Evolutionary conservation across 345 rosid genomes (phyloP), one percentile per base, ranked within the genome.

Genomic region (Toxicodendron radicans): DNA sequence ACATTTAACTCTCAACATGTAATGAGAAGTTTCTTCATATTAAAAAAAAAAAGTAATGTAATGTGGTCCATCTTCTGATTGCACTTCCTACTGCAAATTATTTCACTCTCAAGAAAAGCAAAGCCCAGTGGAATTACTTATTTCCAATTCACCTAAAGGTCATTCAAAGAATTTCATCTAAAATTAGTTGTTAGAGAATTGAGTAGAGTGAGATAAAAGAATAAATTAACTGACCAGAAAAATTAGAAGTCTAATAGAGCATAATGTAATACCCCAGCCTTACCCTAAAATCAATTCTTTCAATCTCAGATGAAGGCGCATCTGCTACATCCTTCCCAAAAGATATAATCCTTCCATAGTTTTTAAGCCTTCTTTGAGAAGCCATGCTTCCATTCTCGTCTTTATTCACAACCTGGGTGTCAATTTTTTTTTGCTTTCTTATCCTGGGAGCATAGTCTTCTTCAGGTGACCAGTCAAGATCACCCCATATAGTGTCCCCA

Each of bases 401-500:
- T 70, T 83, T 76, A 18, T 33, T 70, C 9, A 49, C 68, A 11
- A 63, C 33, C 33, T 74, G 76, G 21, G 91, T 77, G 45, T 75
- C 88, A 67, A 88, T 87, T 76, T 27, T 84, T 69, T 30, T 82
- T 77, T 82, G 85, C 78, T 78, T 80, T 62, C 70, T 87, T 78
- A 72, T 85, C 46, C 64, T 61, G 67, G 88, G 88, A 30, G 35
- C 20, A 79, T 83, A 84, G 63, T 81, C 89, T 73, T 89, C 91
- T 84, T 95, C 99, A 1, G 98, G 98, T 9, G 99, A 83, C 98
- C 98, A 88, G 68, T 93, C 95, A 73, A 91, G 86, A 84, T 83
- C 92, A 70, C 99, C 99, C 99, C 99, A 95, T 64, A 95, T 88
- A 23, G 91, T 91, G 70, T 89, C 91, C 73, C 99, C 99, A 38